Evolutionary conservation across 257 asterid species (phyloP).

Genomic region (Solanum pennellii): DNA sequence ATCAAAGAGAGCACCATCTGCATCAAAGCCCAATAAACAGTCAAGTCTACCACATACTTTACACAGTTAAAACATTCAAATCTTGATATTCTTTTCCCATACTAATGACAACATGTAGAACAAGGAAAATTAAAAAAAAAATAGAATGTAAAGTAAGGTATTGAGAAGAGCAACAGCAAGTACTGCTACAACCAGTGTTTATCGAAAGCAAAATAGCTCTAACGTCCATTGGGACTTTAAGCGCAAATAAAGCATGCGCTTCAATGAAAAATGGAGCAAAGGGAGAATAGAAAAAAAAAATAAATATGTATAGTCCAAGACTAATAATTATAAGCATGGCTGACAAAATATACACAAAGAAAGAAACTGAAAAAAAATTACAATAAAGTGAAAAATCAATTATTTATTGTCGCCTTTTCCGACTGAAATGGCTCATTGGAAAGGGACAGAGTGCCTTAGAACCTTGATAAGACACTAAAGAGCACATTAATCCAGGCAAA

Average conservation of each 20-base stretch:
- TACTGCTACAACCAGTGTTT: background rate
- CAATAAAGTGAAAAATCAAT: background rate
- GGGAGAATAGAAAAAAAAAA: background rate
- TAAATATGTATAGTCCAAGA: background rate
- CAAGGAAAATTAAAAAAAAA: background rate
- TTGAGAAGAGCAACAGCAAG: background rate
- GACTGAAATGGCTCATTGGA: background rate
- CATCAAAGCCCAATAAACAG: conserved; percentile 2
- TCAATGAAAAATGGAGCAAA: background rate
- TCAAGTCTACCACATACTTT: background rate
- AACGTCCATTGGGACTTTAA: background rate
- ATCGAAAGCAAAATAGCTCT: background rate
- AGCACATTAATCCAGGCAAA: background rate
- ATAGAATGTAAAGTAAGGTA: background rate
- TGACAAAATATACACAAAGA: background rate
- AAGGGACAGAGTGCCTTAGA: background rate
- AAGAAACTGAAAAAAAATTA: background rate
- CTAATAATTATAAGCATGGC: background rate
- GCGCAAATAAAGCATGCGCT: background rate
- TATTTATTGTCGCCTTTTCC: background rate
- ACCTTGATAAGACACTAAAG: background rate
- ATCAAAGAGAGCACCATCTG: conserved; percentile 61
- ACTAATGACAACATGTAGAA: background rate
- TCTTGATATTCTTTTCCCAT: background rate
- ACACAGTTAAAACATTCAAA: background rate